phyloP scores from a whole-genome alignment of 2,329 filamentous ascomycete species.

The Cladosporium sp. region DNA sequence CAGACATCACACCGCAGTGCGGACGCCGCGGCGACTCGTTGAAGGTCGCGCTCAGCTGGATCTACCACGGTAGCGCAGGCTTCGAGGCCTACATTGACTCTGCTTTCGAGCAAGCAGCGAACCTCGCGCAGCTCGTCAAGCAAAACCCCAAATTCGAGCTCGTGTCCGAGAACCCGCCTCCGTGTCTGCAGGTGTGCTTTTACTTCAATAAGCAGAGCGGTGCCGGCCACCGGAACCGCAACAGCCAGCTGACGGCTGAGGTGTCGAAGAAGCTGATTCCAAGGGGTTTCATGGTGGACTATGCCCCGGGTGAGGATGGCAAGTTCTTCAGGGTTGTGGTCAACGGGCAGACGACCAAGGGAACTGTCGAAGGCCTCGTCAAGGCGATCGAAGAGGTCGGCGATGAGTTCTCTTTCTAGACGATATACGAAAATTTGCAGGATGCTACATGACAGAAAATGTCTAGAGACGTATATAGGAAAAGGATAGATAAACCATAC shows the following conservation, averaged over 20 bases:
- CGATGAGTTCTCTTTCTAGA: conserved; percentile 9
- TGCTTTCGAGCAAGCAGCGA: conserved; percentile 64
- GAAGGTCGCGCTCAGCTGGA: conserved; percentile 83
- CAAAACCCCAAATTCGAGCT: conserved; percentile 58
- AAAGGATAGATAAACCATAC: too few relatives aligned
- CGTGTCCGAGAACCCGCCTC: conserved; percentile 69
- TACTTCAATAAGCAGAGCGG: conserved; percentile 58
- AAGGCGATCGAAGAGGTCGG: conserved; percentile 49
- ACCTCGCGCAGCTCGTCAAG: conserved; percentile 58
- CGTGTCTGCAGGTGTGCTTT: conserved; percentile 92
- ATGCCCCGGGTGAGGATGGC: conserved; percentile 55
- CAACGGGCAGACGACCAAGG: conserved; percentile 53
- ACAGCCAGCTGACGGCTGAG: conserved; percentile 50
- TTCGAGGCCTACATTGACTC: conserved; percentile 59
- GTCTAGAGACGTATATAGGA: too few relatives aligned
- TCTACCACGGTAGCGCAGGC: conserved; percentile 75
- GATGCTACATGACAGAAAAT: too few relatives aligned
- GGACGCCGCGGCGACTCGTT: conserved; percentile 78
- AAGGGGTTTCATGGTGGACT: conserved; percentile 65
- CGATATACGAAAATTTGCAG: too few relatives aligned
- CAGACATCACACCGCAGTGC: conserved; percentile 89
- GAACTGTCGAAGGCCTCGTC: conserved; percentile 58
- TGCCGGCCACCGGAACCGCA: conserved; percentile 36
- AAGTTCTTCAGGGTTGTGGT: conserved; percentile 66
- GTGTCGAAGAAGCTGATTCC: conserved; percentile 50